Evolutionary conservation across 2,329 filamentous ascomycete species (phyloP).

Genomic region (Colletotrichum tamarilloi): DNA sequence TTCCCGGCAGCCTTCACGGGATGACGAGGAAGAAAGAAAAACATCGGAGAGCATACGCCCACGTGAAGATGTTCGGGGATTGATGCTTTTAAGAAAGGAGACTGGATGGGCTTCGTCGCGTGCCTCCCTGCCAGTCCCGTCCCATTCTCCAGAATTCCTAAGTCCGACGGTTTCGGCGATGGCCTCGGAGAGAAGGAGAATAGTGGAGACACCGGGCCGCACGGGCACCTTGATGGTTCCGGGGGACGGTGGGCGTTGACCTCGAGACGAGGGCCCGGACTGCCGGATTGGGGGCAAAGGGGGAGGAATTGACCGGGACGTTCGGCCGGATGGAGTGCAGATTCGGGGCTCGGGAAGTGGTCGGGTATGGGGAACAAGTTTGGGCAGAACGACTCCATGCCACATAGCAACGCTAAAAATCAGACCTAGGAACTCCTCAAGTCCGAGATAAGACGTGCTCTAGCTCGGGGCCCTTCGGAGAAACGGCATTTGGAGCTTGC

Average conservation of each 20-base stretch:
- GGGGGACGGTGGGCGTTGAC: constrained; percentile 7
- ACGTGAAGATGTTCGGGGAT: neutral
- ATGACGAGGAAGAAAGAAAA: neutral
- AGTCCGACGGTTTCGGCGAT: neutral
- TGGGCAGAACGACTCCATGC: constrained; percentile 1
- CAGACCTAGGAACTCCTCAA: constrained; percentile 8
- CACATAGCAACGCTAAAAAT: neutral
- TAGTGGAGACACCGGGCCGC: constrained; percentile 17
- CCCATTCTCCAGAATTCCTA: neutral
- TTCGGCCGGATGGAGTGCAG: constrained; percentile 21
- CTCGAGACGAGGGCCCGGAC: constrained; percentile 22
- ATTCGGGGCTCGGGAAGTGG: constrained; percentile 21
- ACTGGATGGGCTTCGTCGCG: neutral
- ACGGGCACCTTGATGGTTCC: neutral
- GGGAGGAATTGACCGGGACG: neutral
- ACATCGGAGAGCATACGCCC: neutral
- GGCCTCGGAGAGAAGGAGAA: constrained; percentile 12
- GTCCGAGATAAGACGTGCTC: constrained; percentile 6
- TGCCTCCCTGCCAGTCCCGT: neutral
- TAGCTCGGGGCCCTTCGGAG: constrained; percentile 19
- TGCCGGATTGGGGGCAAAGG: neutral
- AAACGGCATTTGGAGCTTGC: constrained; percentile 3
- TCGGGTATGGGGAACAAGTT: constrained; percentile 17
- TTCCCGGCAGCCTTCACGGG: neutral
- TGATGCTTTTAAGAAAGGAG: neutral